Conservation (phyloP, 371 early-diverging fungal species). For the Funneliformis caledonium region DNA sequence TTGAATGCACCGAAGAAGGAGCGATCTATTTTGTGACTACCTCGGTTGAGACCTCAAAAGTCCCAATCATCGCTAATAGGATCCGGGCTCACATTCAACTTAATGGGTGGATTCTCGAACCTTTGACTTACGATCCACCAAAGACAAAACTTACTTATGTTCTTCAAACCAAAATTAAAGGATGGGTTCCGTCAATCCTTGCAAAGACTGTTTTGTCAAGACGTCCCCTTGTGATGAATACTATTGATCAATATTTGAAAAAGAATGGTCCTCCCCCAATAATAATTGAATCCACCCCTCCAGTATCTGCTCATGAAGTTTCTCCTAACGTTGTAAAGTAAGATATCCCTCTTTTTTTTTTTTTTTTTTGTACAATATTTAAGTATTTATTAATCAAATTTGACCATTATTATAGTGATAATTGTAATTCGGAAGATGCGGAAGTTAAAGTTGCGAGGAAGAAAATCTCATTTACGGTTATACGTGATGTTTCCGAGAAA, state of each 20-base stretch:
- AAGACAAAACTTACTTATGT: slow-evolving; percentile 66
- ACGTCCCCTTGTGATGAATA: slow-evolving; percentile 64
- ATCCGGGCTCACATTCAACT: slow-evolving; percentile 65
- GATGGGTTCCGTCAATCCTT: slow-evolving; percentile 66
- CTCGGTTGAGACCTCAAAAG: slow-evolving; percentile 64
- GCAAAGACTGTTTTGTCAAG: slow-evolving; percentile 68
- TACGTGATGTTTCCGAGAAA: too few relatives aligned
- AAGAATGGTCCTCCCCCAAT: slow-evolving; percentile 59
- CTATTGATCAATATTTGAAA: slow-evolving; percentile 63
- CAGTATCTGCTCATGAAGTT: neutral
- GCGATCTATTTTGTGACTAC: slow-evolving; percentile 69
- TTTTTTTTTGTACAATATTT: neutral
- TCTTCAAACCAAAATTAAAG: slow-evolving; percentile 55
- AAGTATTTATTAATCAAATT: neutral
- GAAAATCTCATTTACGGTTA: neutral
- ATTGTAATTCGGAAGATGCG: neutral
- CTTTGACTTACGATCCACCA: slow-evolving; percentile 57
- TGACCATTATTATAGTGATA: neutral
- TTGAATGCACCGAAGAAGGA: slow-evolving; percentile 63
- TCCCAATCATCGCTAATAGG: slow-evolving; percentile 60
- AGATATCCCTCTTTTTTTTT: too few relatives aligned
- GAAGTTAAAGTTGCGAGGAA: neutral
- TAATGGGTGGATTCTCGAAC: slow-evolving; percentile 67
- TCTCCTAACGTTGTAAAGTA: neutral
- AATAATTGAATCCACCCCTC: slow-evolving; percentile 43